phyloP scores from a whole-genome alignment of 1,139 yeast species.

The Blastobotrys raffinosifermentans region DNA sequence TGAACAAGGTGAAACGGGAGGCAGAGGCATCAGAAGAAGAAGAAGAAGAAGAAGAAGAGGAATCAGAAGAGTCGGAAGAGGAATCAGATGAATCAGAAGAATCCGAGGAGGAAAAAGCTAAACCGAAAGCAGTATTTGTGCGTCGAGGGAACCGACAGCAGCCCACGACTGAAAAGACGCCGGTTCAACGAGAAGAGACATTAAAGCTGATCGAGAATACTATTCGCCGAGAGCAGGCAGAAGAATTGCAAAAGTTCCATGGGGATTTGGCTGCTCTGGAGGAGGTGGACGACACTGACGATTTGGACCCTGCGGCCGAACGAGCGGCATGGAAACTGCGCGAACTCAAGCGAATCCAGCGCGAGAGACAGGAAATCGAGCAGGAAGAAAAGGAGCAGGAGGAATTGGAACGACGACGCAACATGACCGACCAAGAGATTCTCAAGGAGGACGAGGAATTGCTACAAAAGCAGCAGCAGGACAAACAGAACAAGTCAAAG shows the following conservation, averaged over 20 bases:
- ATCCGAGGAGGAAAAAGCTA: constrained; percentile 8
- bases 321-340: constrained; percentile 43
- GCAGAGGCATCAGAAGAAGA: too few species aligned
- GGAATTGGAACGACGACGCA: constrained; percentile 33
- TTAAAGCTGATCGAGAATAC: constrained; percentile 19
- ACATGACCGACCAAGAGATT: constrained; percentile 31
- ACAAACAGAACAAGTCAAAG: constrained; percentile 11
- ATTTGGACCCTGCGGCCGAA: constrained; percentile 45
- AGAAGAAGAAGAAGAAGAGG: constrained; percentile 11
- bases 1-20: too few species aligned
- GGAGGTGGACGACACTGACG: constrained; percentile 51
- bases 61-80: constrained; percentile 14
- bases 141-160: constrained; percentile 13
- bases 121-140: constrained; percentile 6
- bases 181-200: constrained; percentile 15
- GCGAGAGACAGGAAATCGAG: constrained; percentile 40
- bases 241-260: constrained; percentile 11
- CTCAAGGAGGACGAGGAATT: constrained; percentile 15
- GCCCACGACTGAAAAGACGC: constrained; percentile 3
- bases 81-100: constrained; percentile 14
- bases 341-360: constrained; percentile 37
- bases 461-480: constrained; percentile 13
- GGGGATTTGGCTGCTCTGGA: constrained; percentile 25
- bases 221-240: constrained; percentile 18
- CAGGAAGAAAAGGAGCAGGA: constrained; percentile 38